These are phyloP conservation scores for Colletotrichum eleusines DNA, from an alignment of 2,329 filamentous ascomycete species.

Conservation along the genomic window DNA sequence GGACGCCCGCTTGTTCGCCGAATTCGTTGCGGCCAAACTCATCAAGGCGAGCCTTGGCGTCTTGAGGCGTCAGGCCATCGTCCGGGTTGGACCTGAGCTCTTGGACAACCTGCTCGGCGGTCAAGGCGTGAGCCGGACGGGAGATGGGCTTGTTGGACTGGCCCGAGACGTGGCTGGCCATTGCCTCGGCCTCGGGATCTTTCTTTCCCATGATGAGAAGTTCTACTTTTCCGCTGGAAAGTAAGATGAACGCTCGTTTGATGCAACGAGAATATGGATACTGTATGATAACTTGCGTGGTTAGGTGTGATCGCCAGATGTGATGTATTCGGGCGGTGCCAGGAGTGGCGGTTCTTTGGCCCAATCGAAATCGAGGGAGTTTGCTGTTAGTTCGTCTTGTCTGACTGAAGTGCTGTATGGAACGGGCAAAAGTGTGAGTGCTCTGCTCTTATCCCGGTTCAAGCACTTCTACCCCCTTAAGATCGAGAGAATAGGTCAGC, in stretches of 20 bases:
- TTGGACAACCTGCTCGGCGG: slow-evolving; percentile 62
- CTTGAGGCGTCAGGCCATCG: slow-evolving; percentile 66
- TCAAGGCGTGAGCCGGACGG: slow-evolving; percentile 72
- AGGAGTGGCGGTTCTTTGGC: slow-evolving; percentile 11
- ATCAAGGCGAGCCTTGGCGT: slow-evolving; percentile 66
- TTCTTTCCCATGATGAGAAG: slow-evolving; percentile 45
- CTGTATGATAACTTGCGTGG: neutral
- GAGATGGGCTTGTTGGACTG: slow-evolving; percentile 65
- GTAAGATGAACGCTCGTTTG: neutral
- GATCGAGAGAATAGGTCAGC: slow-evolving; percentile 36
- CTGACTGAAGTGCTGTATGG: slow-evolving; percentile 16
- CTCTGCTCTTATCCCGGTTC: slow-evolving; percentile 42
- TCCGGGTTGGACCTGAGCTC: slow-evolving; percentile 68
- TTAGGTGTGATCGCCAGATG: neutral
- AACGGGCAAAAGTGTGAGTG: slow-evolving; percentile 40
- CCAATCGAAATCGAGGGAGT: slow-evolving; percentile 16
- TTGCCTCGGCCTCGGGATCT: slow-evolving; percentile 41
- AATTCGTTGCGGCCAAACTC: slow-evolving; percentile 73
- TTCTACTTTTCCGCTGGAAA: neutral
- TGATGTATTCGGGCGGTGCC: slow-evolving; percentile 14
- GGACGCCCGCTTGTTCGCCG: slow-evolving; percentile 70
- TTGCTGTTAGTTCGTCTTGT: slow-evolving; percentile 5
- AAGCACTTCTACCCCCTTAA: slow-evolving; percentile 41
- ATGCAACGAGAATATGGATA: neutral
- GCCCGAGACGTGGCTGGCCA: slow-evolving; percentile 52